Conservation (phyloP, 495 filamentous ascomycete genomes). For the Trichoderma asperelloides region DNA sequence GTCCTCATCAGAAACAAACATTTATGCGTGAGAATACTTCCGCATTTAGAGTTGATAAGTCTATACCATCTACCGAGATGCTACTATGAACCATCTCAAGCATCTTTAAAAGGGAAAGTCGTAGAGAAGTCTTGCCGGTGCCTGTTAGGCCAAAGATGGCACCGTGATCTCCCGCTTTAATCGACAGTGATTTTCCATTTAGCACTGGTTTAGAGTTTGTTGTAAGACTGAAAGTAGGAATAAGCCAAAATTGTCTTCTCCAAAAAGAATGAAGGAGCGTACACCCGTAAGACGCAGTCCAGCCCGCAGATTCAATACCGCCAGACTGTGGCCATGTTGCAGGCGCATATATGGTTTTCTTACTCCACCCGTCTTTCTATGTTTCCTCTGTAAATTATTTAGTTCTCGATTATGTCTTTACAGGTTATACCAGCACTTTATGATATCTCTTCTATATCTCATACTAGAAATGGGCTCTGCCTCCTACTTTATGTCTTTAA, state of each 20-base stretch:
- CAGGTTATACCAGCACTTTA: no score
- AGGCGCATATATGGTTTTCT: constrained; percentile 20
- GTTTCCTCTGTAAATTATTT: constrained; percentile 14
- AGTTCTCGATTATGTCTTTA: no score
- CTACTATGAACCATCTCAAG: constrained; percentile 23
- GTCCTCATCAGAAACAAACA: constrained; percentile 19
- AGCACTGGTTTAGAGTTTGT: neutral
- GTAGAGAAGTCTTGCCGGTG: constrained; percentile 30
- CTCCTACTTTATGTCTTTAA: no score
- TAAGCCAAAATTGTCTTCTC: neutral
- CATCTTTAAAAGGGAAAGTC: constrained; percentile 25
- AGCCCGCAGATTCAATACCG: constrained; percentile 32
- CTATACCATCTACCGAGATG: constrained; percentile 32
- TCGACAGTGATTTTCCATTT: constrained; percentile 14
- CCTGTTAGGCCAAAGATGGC: constrained; percentile 38
- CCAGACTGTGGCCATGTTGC: constrained; percentile 43
- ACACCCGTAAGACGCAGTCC: neutral
- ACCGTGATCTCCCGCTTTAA: constrained; percentile 29
- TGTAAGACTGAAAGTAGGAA: neutral
- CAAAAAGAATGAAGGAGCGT: constrained; percentile 3
- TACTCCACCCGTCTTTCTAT: constrained; percentile 27
- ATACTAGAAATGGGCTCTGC: no score
- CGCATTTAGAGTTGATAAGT: constrained; percentile 22
- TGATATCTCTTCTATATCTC: no score
- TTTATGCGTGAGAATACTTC: constrained; percentile 25